Percentiles rank a stretch among this genome's conserved stretches.
Evolutionary conservation across 164 flowering plant species (phyloP).

Genomic region (Kingdonia uniflora): DNA sequence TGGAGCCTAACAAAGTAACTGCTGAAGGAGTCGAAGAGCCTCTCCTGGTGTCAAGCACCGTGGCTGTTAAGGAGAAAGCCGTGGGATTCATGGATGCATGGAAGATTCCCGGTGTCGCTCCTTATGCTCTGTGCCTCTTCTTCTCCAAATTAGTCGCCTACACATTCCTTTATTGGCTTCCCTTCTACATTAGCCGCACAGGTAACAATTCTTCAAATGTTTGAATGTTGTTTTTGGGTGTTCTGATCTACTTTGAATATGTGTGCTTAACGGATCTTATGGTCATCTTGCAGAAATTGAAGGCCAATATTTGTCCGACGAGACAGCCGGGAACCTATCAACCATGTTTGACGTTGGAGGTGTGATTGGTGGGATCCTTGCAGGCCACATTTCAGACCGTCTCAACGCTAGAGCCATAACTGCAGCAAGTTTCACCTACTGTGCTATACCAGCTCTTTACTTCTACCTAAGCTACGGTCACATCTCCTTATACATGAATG

Average conservation of each 20-base stretch:
- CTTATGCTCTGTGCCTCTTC: slow-evolving; percentile 90
- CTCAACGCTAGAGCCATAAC: slow-evolving; percentile 73
- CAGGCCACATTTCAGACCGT: slow-evolving; percentile 74
- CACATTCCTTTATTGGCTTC: slow-evolving; percentile 96
- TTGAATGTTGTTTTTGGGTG: too few relatives aligned
- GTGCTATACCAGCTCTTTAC: slow-evolving; percentile 66
- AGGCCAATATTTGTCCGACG: slow-evolving; percentile 51
- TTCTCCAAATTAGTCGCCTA: slow-evolving; percentile 89
- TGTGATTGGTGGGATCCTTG: slow-evolving; percentile 66
- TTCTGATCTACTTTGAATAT: too few relatives aligned
- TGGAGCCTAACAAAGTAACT: slow-evolving; percentile 23
- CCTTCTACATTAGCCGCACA: slow-evolving; percentile 82
- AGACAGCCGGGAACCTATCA: slow-evolving; percentile 56
- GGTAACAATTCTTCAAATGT: slow-evolving; percentile 29
- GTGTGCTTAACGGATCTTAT: background rate
- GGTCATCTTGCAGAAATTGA: slow-evolving; percentile 46
- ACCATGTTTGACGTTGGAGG: slow-evolving; percentile 80
- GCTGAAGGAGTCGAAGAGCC: slow-evolving; percentile 36
- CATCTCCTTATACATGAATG: slow-evolving; percentile 35
- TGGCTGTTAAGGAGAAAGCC: slow-evolving; percentile 23
- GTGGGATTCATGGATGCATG: slow-evolving; percentile 87
- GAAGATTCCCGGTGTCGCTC: slow-evolving; percentile 93
- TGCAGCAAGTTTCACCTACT: slow-evolving; percentile 68
- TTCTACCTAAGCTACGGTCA: slow-evolving; percentile 58
- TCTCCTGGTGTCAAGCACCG: slow-evolving; percentile 20